A percentile compares a stretch with the other conserved stretches of the same genome.
These are phyloP conservation scores for Bacidia rubella DNA, from an alignment of 495 filamentous ascomycete species.

Conservation along the genomic window DNA sequence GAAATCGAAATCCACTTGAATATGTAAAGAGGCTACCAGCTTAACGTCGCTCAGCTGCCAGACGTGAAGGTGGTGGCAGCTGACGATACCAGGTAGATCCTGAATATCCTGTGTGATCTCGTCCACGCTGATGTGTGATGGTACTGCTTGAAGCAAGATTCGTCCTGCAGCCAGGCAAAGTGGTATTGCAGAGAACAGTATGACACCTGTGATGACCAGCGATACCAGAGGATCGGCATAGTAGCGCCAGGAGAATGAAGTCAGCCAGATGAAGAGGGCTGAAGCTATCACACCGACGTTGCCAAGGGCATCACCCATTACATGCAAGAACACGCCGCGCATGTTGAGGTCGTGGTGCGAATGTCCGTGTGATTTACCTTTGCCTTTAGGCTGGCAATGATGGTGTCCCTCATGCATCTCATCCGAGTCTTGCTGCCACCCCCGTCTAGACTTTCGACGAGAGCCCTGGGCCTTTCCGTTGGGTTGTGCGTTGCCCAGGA, in stretches of 20 bases:
- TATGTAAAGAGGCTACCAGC: conserved; percentile 79
- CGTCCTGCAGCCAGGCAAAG: conserved; percentile 87
- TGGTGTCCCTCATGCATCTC: conserved; percentile 42
- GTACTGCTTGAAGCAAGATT: conserved; percentile 87
- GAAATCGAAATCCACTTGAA: conserved; percentile 70
- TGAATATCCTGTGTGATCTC: conserved; percentile 89
- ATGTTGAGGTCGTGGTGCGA: conserved; percentile 87
- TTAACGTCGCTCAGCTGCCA: conserved; percentile 96
- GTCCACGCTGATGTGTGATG: conserved; percentile 69
- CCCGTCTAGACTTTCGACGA: background rate
- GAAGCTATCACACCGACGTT: conserved; percentile 95
- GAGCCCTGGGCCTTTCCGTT: conserved; percentile 5
- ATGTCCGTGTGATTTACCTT: conserved; percentile 43
- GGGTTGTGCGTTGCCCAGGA: conserved; percentile 21
- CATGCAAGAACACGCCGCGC: conserved; percentile 93
- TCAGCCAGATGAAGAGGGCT: conserved; percentile 85
- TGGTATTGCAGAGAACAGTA: conserved; percentile 79
- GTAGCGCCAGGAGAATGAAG: conserved; percentile 48
- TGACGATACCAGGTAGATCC: conserved; percentile 64
- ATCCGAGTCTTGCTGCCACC: conserved; percentile 1
- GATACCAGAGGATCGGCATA: conserved; percentile 91
- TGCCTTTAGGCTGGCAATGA: conserved; percentile 62
- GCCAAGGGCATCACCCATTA: conserved; percentile 89
- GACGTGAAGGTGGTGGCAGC: conserved; percentile 90
- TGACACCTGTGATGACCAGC: conserved; percentile 91